Evolutionary conservation across 2,329 filamentous ascomycete species (phyloP).

Genomic region (Botrytis aclada): DNA sequence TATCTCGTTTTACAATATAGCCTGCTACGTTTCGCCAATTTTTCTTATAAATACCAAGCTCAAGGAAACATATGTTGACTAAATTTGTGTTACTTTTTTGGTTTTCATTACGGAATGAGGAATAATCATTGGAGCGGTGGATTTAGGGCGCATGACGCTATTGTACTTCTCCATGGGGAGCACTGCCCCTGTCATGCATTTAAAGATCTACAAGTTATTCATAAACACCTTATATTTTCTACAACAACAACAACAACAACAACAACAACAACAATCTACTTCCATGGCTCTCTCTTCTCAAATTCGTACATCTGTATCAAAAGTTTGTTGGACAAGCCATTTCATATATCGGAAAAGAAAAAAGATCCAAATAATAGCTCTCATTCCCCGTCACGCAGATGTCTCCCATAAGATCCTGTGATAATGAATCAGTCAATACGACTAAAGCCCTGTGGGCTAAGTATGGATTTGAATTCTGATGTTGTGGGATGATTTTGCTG

Average conservation of each 20-base stretch:
- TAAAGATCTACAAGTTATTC: background rate
- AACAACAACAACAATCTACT: background rate
- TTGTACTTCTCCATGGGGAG: slow-evolving; percentile 12
- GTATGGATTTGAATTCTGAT: background rate
- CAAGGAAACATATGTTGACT: background rate
- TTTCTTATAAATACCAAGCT: slow-evolving; percentile 13
- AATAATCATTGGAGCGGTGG: slow-evolving; percentile 1
- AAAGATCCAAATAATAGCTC: background rate
- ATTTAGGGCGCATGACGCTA: background rate
- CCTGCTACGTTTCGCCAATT: slow-evolving; percentile 1
- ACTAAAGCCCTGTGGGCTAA: background rate
- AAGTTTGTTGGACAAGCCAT: background rate
- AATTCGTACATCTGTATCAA: background rate
- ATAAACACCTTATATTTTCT: background rate
- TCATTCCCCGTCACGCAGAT: background rate
- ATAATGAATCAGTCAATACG: background rate
- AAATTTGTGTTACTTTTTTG: background rate
- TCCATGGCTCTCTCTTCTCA: background rate
- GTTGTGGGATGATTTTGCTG: background rate
- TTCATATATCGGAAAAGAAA: background rate
- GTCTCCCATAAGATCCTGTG: background rate
- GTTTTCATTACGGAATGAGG: slow-evolving; percentile 9
- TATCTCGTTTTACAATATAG: background rate
- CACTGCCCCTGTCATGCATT: background rate
- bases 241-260: too few relatives aligned